Base-by-base conservation (phyloP, 345 rosid species). In the Citrus australasica region DNA sequence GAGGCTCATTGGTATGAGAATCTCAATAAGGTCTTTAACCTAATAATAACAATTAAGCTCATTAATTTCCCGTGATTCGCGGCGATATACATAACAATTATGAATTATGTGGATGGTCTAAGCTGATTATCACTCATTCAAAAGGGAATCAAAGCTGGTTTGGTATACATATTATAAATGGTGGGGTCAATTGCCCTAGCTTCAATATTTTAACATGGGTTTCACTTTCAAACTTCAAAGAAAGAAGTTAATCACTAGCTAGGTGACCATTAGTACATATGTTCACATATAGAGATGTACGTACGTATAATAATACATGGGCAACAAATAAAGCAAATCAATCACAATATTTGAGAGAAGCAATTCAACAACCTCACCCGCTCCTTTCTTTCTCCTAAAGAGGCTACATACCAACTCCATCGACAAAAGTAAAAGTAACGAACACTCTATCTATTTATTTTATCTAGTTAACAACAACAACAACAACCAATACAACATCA, bases 391-490 rank as follows among this genome's bases (percentile, higher is more conserved):
- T 66, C 76, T 76, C 82, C 86, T 75, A 76, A 85, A 83, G 81
- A 69, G 79, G 68, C 76, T 40, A 74, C 86, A 46, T 75, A 83
- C 87, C 91, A 76, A 86, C 88, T 82, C 85, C 87, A 79, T 82
- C 74, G 33, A 21, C 74, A 76, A 80, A 84, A 88, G 87, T 82
- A 75, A 83, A 85, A 75, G 77, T 30, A 69, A 88, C 28, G 82
- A 69, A 78, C 78, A 78, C 42, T n/a, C 32, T 42, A 22, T 76
- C 42, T 78, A 13, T 22, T 5, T 11, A 14, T 70, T 22, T 9
- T 11, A 14, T 70, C 53, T 77, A 61, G 9, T 46, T 53, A 53
- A 53, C 2, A 53, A 53, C 58, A 5, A 51, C 56, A 16, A 51
- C 21, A 30, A 25, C 35, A 8, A 60, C 28, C 9, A n/a, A 62